Percentiles rank a stretch among this genome's conserved stretches.
phyloP scores from a whole-genome alignment of 306 rosid genomes.

The Elaeagnus macrophylla region DNA sequence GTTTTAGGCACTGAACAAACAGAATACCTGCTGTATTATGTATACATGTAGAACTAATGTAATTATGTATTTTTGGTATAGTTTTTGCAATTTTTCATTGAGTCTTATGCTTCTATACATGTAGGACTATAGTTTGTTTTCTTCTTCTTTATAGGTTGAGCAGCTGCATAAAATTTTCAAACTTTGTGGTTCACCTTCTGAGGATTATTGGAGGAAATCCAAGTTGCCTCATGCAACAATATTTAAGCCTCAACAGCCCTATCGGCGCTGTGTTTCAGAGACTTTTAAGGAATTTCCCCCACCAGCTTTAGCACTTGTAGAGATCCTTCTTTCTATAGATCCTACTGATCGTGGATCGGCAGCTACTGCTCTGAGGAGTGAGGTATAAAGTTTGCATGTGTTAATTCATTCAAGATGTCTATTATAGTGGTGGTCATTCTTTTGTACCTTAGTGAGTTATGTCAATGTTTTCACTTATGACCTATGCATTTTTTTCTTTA shows the following conservation, averaged over 20 bases:
- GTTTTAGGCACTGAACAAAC: constrained; percentile 5
- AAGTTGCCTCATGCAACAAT: constrained; percentile 93
- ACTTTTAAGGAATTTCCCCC: constrained; percentile 82
- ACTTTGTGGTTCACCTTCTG: constrained; percentile 90
- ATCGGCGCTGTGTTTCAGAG: constrained; percentile 69
- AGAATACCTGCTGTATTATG: constrained; percentile 2
- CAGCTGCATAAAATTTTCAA: constrained; percentile 87
- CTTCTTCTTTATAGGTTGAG: constrained; percentile 60
- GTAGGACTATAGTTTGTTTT: constrained; percentile 7
- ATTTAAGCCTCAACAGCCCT: constrained; percentile 91
- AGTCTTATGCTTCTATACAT: not conserved
- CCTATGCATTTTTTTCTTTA: too few species aligned
- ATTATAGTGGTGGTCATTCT: not conserved
- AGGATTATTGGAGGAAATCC: constrained; percentile 91
- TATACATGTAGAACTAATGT: too few species aligned
- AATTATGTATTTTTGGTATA: not conserved
- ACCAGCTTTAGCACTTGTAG: constrained; percentile 69
- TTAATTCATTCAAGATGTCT: not conserved
- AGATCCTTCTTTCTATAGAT: constrained; percentile 69
- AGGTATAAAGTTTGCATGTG: constrained; percentile 40
- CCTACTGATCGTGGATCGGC: constrained; percentile 92
- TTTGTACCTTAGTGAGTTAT: not conserved
- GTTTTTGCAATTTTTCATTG: not conserved
- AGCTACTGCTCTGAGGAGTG: constrained; percentile 62
- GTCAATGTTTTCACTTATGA: not conserved